A percentile compares a stretch with the other conserved stretches of the same genome.
Evolutionary conservation across 2,329 filamentous ascomycete genomes (phyloP).

Genomic region (Colletotrichum sidae): DNA sequence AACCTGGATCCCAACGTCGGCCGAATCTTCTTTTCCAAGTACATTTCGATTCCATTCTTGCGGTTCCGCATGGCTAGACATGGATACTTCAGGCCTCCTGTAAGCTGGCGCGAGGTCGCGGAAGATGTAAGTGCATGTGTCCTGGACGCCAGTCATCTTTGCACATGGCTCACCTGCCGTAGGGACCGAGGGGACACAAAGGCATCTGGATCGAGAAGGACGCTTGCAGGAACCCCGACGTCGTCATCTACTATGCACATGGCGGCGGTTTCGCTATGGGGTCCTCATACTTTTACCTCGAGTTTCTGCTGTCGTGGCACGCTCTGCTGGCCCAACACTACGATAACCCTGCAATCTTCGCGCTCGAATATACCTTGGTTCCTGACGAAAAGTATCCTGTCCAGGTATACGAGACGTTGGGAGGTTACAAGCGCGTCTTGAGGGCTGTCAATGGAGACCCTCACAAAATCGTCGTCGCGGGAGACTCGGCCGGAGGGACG

Average conservation of each 20-base stretch:
- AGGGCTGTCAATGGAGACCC: slow-evolving; percentile 64
- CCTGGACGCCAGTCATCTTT: not conserved
- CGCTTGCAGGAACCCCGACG: slow-evolving; percentile 71
- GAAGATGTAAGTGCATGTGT: slow-evolving; percentile 54
- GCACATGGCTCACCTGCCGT: slow-evolving; percentile 3
- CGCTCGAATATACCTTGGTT: slow-evolving; percentile 83
- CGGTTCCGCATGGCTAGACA: slow-evolving; percentile 81
- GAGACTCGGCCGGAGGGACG: slow-evolving; percentile 84
- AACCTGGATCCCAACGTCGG: slow-evolving; percentile 76
- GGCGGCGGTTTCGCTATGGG: slow-evolving; percentile 89
- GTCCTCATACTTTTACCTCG: slow-evolving; percentile 84
- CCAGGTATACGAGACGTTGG: slow-evolving; percentile 76
- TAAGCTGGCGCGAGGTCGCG: slow-evolving; percentile 69
- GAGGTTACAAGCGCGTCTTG: slow-evolving; percentile 78
- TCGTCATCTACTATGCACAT: slow-evolving; percentile 86
- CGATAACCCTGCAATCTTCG: slow-evolving; percentile 81
- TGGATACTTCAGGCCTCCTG: slow-evolving; percentile 71
- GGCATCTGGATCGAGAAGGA: slow-evolving; percentile 79
- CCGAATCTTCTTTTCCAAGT: slow-evolving; percentile 81
- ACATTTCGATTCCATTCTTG: slow-evolving; percentile 79
- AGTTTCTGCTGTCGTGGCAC: slow-evolving; percentile 82
- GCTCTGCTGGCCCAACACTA: slow-evolving; percentile 75
- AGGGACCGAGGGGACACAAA: slow-evolving; percentile 49
- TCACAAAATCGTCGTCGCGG: slow-evolving; percentile 75
- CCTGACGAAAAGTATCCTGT: slow-evolving; percentile 79